Evolutionary conservation across 1,139 yeast genomes (phyloP).

Genomic region (Blastobotrys proliferans): DNA sequence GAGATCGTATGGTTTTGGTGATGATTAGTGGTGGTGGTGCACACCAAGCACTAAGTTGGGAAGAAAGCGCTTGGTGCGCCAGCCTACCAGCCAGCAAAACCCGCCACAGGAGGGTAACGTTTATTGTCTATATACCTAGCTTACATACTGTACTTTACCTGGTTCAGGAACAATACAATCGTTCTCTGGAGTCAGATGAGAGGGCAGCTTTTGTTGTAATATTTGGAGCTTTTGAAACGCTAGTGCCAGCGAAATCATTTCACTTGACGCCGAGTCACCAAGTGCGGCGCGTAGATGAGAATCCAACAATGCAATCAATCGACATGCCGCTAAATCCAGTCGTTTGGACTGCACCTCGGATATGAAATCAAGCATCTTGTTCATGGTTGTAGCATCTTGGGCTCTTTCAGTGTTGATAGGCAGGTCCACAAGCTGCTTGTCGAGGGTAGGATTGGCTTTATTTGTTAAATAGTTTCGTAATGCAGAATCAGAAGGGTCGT

Average conservation of each 20-base stretch:
- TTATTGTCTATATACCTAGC: too few relatives aligned
- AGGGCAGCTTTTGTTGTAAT: neutral
- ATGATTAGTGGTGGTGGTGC: too few relatives aligned
- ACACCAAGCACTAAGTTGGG: too few relatives aligned
- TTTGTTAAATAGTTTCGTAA: neutral
- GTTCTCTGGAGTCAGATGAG: neutral
- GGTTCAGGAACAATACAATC: neutral
- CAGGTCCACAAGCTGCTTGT: conserved; percentile 1
- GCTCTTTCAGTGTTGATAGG: conserved; percentile 7
- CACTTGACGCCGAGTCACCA: conserved; percentile 4
- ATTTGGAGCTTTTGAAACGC: conserved; percentile 12
- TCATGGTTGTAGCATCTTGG: conserved; percentile 9
- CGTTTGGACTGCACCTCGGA: conserved; percentile 3
- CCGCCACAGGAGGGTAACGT: too few relatives aligned
- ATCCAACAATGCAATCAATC: neutral
- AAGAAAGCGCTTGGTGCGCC: too few relatives aligned
- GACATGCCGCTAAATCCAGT: neutral
- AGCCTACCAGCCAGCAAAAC: too few relatives aligned
- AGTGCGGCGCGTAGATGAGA: conserved; percentile 4
- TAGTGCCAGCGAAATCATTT: conserved; percentile 13
- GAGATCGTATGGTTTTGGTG: too few relatives aligned
- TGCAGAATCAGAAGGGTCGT: neutral
- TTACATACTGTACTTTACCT: too few relatives aligned
- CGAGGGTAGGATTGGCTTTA: conserved; percentile 2
- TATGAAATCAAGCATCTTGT: conserved; percentile 8